Evolutionary conservation across 805 yeast species (phyloP).

Genomic region (Lachancea nothofagi): DNA sequence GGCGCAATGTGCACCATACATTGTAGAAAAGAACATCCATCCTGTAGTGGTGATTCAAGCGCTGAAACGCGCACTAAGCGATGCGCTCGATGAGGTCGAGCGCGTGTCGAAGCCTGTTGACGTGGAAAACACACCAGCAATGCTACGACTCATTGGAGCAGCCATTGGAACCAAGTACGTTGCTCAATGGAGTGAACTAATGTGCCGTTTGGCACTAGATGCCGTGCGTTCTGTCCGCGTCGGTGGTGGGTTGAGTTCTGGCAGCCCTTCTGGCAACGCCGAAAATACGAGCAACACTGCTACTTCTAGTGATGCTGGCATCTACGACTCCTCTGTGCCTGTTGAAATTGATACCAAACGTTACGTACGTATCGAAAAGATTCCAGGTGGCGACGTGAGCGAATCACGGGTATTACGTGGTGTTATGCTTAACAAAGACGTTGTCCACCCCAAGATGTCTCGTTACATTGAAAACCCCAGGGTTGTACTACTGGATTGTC

Average conservation of each 20-base stretch:
- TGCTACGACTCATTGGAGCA: constrained; percentile 80
- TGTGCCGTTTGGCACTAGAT: constrained; percentile 82
- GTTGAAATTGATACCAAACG: constrained; percentile 85
- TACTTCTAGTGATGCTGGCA: not conserved
- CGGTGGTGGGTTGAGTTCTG: constrained; percentile 40
- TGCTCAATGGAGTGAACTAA: constrained; percentile 80
- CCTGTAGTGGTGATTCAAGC: constrained; percentile 96
- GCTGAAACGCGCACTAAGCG: constrained; percentile 80
- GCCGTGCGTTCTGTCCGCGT: constrained; percentile 82
- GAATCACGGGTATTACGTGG: constrained; percentile 88
- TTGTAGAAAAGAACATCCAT: constrained; percentile 87
- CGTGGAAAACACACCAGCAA: constrained; percentile 73
- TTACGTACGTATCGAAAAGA: constrained; percentile 88
- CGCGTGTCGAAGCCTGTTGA: constrained; percentile 82
- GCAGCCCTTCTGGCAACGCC: constrained; percentile 49
- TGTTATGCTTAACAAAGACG: constrained; percentile 88
- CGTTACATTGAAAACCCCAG: constrained; percentile 85
- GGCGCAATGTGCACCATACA: constrained; percentile 89
- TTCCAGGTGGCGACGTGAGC: constrained; percentile 96
- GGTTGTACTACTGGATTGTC: constrained; percentile 86
- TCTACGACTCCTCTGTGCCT: not conserved
- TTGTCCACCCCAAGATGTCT: constrained; percentile 98
- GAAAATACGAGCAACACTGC: too few species aligned
- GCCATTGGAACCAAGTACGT: constrained; percentile 96
- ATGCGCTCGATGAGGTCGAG: constrained; percentile 84